phyloP scores from a whole-genome alignment of 768 basidiomycete species.

The Amanita exitialis region DNA sequence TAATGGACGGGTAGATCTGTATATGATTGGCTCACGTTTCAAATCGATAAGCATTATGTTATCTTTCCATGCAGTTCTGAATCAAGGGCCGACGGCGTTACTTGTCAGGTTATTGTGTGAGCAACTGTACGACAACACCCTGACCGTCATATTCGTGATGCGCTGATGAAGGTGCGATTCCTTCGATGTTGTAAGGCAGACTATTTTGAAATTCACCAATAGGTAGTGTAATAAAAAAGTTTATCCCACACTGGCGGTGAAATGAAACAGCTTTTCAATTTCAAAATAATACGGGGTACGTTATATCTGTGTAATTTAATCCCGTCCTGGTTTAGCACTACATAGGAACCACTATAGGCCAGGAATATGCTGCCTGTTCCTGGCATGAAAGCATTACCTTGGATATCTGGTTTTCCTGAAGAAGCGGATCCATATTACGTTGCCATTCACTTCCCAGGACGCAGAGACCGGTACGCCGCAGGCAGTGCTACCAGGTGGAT shows the following conservation, averaged over 20 bases:
- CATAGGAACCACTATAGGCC: conserved; percentile 31
- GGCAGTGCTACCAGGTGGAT: conserved; percentile 46
- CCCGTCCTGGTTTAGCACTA: neutral
- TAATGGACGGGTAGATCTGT: conserved; percentile 51
- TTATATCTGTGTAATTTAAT: neutral
- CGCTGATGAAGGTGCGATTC: conserved; percentile 50
- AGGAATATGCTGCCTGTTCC: conserved; percentile 44
- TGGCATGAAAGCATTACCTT: conserved; percentile 51
- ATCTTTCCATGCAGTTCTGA: neutral
- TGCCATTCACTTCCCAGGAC: conserved; percentile 28
- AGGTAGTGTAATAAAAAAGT: conserved; percentile 8
- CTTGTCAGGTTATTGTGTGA: conserved; percentile 46
- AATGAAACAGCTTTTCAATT: conserved; percentile 36
- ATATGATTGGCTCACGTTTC: neutral
- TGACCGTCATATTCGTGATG: conserved; percentile 49
- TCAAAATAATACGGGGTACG: conserved; percentile 28
- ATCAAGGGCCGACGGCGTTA: neutral
- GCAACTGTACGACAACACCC: conserved; percentile 55
- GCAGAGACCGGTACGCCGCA: conserved; percentile 43
- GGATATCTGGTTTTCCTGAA: conserved; percentile 40
- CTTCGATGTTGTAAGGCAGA: conserved; percentile 43
- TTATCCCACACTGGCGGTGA: neutral
- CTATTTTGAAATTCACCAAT: conserved; percentile 23
- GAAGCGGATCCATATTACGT: conserved; percentile 49
- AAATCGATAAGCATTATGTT: conserved; percentile 32